Evolutionary conservation across 192 early-diverging fungal species (phyloP).

Genomic region (Rhizophlyctis rosea): DNA sequence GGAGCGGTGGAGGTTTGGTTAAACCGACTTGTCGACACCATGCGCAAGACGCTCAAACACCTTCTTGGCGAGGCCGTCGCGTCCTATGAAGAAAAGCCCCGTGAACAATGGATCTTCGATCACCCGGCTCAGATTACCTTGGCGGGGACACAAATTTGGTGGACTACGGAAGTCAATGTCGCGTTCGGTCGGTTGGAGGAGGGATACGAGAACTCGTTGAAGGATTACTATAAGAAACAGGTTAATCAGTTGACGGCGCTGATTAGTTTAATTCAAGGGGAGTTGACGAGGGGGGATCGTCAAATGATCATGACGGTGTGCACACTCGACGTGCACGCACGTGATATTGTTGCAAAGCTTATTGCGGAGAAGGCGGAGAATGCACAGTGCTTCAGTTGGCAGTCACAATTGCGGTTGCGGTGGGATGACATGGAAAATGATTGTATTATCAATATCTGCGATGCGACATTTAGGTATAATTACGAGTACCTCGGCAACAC

Average conservation of each 20-base stretch:
- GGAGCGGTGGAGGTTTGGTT: constrained; percentile 66
- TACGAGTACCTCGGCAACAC: constrained; percentile 68
- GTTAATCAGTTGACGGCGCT: constrained; percentile 63
- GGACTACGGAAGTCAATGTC: constrained; percentile 68
- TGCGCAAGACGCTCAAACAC: constrained; percentile 53
- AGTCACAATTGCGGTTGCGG: constrained; percentile 56
- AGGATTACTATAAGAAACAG: constrained; percentile 72
- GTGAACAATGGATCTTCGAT: constrained; percentile 72
- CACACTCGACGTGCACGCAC: constrained; percentile 65
- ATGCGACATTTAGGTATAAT: constrained; percentile 59
- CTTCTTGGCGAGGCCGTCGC: constrained; percentile 55
- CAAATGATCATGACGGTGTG: constrained; percentile 72
- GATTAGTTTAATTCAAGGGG: constrained; percentile 62
- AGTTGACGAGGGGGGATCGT: constrained; percentile 47
- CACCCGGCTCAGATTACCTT: constrained; percentile 62
- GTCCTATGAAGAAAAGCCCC: constrained; percentile 65
- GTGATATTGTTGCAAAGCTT: constrained; percentile 65
- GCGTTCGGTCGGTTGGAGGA: constrained; percentile 61
- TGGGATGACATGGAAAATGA: constrained; percentile 63
- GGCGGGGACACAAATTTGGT: constrained; percentile 65
- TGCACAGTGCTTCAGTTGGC: constrained; percentile 65
- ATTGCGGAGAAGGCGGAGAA: constrained; percentile 64
- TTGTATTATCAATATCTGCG: constrained; percentile 68
- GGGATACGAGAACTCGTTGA: constrained; percentile 65
- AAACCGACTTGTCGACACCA: constrained; percentile 55